A percentile compares a stretch with the other conserved stretches of the same genome.
phyloP scores from a whole-genome alignment of 1,139 yeast species.

The Pichia sp. region DNA sequence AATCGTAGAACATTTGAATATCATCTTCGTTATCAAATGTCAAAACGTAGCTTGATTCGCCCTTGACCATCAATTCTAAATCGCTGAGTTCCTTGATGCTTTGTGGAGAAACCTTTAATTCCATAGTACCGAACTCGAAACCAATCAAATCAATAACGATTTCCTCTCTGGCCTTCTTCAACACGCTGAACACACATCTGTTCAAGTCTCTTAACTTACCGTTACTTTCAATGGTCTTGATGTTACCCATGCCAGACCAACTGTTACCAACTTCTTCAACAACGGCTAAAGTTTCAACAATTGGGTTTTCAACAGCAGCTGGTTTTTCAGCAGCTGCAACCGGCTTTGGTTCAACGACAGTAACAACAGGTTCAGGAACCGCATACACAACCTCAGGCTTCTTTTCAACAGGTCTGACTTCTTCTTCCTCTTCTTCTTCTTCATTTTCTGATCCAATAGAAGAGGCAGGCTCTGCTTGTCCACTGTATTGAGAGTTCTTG shows the following conservation, averaged over 20 bases:
- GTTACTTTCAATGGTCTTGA: slow-evolving; percentile 4
- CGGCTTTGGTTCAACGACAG: too few relatives aligned
- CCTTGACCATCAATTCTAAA: slow-evolving; percentile 13
- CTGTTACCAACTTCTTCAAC: slow-evolving; percentile 3
- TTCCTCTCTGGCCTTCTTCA: neutral
- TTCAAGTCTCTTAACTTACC: slow-evolving; percentile 15
- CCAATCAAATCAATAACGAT: slow-evolving; percentile 17
- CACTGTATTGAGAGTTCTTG: neutral
- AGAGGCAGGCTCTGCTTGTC: neutral
- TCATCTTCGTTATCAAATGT: slow-evolving; percentile 19
- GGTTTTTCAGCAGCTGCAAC: neutral
- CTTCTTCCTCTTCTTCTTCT: neutral
- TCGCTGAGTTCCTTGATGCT: slow-evolving; percentile 14
- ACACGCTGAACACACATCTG: slow-evolving; percentile 18
- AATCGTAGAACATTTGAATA: slow-evolving; percentile 14
- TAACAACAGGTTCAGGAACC: too few relatives aligned
- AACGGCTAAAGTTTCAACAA: too few relatives aligned
- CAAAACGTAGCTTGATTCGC: slow-evolving; percentile 18
- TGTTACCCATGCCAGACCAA: slow-evolving; percentile 20
- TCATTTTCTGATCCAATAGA: slow-evolving; percentile 4
- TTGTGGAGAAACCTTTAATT: slow-evolving; percentile 1
- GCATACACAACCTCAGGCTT: too few relatives aligned
- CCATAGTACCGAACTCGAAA: slow-evolving; percentile 22
- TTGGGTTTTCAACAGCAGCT: neutral
- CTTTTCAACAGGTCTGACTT: too few relatives aligned